Evolutionary conservation across 192 early-diverging fungal genomes (phyloP).

Genomic region (Gigaspora rosea): DNA sequence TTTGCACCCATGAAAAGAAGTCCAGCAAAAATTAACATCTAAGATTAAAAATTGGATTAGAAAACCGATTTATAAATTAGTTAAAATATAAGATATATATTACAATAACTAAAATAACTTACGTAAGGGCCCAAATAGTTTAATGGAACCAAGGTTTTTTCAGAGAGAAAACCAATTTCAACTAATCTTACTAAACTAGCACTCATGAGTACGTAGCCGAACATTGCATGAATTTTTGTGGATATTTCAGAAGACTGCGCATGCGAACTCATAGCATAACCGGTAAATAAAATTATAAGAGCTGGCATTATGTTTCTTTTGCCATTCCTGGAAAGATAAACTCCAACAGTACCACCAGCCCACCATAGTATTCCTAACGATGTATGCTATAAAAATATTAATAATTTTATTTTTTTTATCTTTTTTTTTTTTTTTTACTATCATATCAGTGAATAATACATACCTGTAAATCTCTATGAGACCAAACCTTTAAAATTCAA

Average conservation of each 20-base stretch:
- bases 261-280: slow-evolving; percentile 62
- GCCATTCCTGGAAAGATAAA: slow-evolving; percentile 49
- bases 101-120: slow-evolving; percentile 30
- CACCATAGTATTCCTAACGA: slow-evolving; percentile 71
- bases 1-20: slow-evolving; percentile 69
- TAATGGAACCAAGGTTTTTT: slow-evolving; percentile 38
- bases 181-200: slow-evolving; percentile 58
- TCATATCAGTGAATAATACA: no score
- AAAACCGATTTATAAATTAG: slow-evolving; percentile 3
- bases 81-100: slow-evolving; percentile 19
- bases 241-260: slow-evolving; percentile 59
- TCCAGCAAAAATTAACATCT: slow-evolving; percentile 59
- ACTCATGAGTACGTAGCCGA: slow-evolving; percentile 61
- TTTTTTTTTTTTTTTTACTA: no score
- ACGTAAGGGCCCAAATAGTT: slow-evolving; percentile 47
- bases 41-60: neutral
- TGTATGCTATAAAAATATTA: slow-evolving; percentile 48
- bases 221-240: slow-evolving; percentile 63
- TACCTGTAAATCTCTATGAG: no score
- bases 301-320: slow-evolving; percentile 61
- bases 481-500: neutral
- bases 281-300: slow-evolving; percentile 65
- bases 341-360: slow-evolving; percentile 60
- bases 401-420: no score
- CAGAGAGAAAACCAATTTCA: slow-evolving; percentile 53